Conservation (phyloP, 2,329 filamentous ascomycete species). For the Aspergillus fischeri region DNA sequence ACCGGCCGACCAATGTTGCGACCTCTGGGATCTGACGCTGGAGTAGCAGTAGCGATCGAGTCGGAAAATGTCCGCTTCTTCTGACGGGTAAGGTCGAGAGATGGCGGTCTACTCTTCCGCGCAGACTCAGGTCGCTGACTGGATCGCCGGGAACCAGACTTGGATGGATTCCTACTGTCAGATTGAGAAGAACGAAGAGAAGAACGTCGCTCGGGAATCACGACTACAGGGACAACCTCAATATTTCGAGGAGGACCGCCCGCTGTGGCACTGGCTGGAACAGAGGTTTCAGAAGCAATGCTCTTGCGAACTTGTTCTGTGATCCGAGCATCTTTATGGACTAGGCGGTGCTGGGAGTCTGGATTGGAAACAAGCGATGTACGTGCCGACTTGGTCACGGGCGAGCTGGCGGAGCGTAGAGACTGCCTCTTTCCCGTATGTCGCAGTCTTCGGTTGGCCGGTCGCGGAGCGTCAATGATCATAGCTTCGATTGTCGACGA, state of each 20-base stretch:
- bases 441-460: conserved; percentile 45
- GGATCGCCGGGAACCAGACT: conserved; percentile 36
- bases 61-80: conserved; percentile 41
- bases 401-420: conserved; percentile 46
- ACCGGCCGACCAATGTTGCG: conserved; percentile 25
- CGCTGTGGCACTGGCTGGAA: conserved; percentile 30
- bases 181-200: conserved; percentile 39
- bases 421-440: conserved; percentile 53
- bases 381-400: conserved; percentile 41
- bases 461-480: conserved; percentile 49
- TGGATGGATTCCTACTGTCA: conserved; percentile 36
- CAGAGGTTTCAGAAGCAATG: conserved; percentile 39
- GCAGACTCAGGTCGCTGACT: conserved; percentile 33
- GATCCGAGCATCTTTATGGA: conserved; percentile 50
- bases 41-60: conserved; percentile 24
- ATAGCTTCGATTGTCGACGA: conserved; percentile 54
- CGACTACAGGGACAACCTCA: conserved; percentile 45
- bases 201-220: conserved; percentile 45
- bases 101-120: conserved; percentile 29
- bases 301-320: conserved; percentile 45
- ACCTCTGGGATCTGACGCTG: conserved; percentile 25
- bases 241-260: conserved; percentile 26
- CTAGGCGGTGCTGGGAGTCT: conserved; percentile 45
- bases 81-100: conserved; percentile 29
- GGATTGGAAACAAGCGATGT: conserved; percentile 42